These are phyloP conservation scores for Septoria linicola DNA, from an alignment of 2,329 filamentous ascomycete genomes.

Conservation along the genomic window DNA sequence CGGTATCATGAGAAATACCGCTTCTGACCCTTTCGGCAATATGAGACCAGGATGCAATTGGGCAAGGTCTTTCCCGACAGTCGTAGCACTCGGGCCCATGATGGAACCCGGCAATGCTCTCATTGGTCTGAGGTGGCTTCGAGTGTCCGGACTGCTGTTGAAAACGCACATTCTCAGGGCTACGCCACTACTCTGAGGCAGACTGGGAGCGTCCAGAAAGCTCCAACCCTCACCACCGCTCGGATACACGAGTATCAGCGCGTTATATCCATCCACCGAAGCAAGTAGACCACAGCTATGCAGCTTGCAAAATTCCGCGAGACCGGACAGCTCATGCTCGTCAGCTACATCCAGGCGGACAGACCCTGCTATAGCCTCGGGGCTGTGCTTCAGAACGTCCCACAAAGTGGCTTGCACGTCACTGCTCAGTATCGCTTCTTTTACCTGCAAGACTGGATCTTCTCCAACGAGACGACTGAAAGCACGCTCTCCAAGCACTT, in stretches of 20 bases:
- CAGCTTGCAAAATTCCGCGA: slow-evolving; percentile 29
- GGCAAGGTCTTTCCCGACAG: slow-evolving; percentile 10
- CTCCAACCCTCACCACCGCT: slow-evolving; percentile 31
- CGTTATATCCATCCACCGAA: slow-evolving; percentile 13
- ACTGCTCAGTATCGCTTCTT: slow-evolving; percentile 20
- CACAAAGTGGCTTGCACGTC: slow-evolving; percentile 24
- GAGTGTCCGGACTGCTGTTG: slow-evolving; percentile 5
- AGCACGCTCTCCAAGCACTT: background rate
- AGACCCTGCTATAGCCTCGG: background rate
- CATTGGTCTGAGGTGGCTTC: background rate
- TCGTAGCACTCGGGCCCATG: background rate
- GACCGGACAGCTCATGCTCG: slow-evolving; percentile 6
- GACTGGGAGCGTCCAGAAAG: slow-evolving; percentile 23
- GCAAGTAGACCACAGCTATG: slow-evolving; percentile 26
- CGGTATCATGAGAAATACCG: slow-evolving; percentile 35
- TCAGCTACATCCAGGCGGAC: slow-evolving; percentile 4
- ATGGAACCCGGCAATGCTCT: background rate
- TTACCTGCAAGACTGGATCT: slow-evolving; percentile 14
- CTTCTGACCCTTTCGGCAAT: slow-evolving; percentile 2
- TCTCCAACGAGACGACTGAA: slow-evolving; percentile 12
- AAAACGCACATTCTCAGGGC: slow-evolving; percentile 22
- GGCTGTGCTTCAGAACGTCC: slow-evolving; percentile 8
- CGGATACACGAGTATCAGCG: slow-evolving; percentile 31
- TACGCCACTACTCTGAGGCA: slow-evolving; percentile 5
- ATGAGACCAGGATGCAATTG: slow-evolving; percentile 15